phyloP scores from a whole-genome alignment of 2,329 filamentous ascomycete genomes.

The Aspergillus sp. region DNA sequence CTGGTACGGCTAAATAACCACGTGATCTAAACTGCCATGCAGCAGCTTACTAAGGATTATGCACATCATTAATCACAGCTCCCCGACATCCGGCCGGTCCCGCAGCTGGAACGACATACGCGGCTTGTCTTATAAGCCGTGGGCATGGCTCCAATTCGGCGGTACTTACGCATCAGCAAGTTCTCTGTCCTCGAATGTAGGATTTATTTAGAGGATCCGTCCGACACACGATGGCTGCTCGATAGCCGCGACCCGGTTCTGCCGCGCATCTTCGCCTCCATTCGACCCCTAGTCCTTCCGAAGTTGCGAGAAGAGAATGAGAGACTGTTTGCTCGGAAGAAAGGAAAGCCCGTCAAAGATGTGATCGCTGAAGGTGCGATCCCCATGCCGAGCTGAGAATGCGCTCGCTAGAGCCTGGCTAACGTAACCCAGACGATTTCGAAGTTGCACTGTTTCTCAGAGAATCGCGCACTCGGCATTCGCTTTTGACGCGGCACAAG shows the following conservation, averaged over 20 bases:
- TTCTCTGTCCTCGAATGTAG: slow-evolving; percentile 95
- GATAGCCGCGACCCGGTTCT: slow-evolving; percentile 74
- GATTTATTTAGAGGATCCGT: slow-evolving; percentile 91
- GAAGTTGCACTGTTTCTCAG: slow-evolving; percentile 93
- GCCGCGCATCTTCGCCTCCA: slow-evolving; percentile 76
- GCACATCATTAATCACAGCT: not conserved
- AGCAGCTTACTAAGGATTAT: not conserved
- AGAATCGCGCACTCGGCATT: slow-evolving; percentile 80
- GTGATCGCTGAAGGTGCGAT: slow-evolving; percentile 72
- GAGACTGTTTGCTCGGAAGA: slow-evolving; percentile 62
- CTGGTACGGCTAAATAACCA: not conserved
- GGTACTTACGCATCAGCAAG: slow-evolving; percentile 88
- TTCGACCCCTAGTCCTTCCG: slow-evolving; percentile 82
- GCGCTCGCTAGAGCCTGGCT: not conserved
- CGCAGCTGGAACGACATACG: not conserved
- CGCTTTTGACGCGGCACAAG: slow-evolving; percentile 83
- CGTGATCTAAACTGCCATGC: not conserved
- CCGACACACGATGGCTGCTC: slow-evolving; percentile 79
- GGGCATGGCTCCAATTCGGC: slow-evolving; percentile 78
- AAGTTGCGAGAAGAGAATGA: slow-evolving; percentile 86
- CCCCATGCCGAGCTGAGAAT: not conserved
- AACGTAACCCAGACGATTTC: slow-evolving; percentile 71
- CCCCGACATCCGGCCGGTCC: not conserved
- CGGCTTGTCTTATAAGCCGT: not conserved
- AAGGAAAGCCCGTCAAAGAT: slow-evolving; percentile 83